Conservation (phyloP, 1,139 yeast species). For the Pichia sp. region DNA sequence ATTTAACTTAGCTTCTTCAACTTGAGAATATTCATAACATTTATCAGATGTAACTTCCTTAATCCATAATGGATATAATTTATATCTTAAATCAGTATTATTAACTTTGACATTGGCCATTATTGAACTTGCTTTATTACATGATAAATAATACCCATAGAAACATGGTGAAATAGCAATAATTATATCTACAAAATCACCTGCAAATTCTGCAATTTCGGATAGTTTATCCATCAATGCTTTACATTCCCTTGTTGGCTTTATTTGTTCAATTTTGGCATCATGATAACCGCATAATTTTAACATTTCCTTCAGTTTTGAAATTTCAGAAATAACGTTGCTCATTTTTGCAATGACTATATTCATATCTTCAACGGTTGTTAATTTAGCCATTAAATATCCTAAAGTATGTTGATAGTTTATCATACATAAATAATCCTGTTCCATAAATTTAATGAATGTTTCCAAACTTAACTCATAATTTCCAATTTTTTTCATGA, state of each 20-base stretch:
- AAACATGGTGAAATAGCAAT: constrained; percentile 73
- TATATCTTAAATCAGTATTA: not conserved
- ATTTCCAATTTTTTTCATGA: constrained; percentile 47
- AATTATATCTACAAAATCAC: constrained; percentile 54
- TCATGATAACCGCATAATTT: constrained; percentile 11
- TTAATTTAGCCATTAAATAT: constrained; percentile 58
- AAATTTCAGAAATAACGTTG: constrained; percentile 50
- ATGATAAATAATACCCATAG: constrained; percentile 42
- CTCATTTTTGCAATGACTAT: constrained; percentile 47
- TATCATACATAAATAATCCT: constrained; percentile 64
- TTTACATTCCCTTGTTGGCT: constrained; percentile 49
- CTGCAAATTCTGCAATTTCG: constrained; percentile 46
- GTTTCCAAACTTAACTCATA: constrained; percentile 44
- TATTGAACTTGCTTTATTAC: not conserved
- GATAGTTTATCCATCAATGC: constrained; percentile 57
- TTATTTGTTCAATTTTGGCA: constrained; percentile 33
- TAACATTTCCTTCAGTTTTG: constrained; percentile 49
- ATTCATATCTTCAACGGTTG: constrained; percentile 45
- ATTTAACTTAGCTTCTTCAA: constrained; percentile 46
- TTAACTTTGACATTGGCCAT: constrained; percentile 22
- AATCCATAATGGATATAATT: constrained; percentile 49
- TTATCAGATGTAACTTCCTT: constrained; percentile 53
- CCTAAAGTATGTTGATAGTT: constrained; percentile 68
- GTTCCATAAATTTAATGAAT: constrained; percentile 57
- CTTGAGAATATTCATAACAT: constrained; percentile 45